Evolutionary conservation across 768 basidiomycete genomes (phyloP), one percentile per base, ranked within the genome.

Genomic region (Mycena haematopus): DNA sequence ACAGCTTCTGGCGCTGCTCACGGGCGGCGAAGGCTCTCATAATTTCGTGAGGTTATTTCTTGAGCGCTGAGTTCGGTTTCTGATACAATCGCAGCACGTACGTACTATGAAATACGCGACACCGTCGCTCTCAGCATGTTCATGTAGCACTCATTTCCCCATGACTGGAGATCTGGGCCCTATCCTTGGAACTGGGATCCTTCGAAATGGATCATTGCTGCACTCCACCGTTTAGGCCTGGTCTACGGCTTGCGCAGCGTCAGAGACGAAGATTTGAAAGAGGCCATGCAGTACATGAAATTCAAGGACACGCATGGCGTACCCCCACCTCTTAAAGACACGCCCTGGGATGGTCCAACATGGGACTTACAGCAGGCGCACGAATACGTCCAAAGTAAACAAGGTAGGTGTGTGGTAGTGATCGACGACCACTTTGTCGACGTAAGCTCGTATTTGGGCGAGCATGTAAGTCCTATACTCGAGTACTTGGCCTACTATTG

Each of bases 11-110:
- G 90, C 90, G 0, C 65, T 92, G 2, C 74, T 91, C 25, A 91
- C 90, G 0, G 82, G 85, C 40, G 90, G 91, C 22, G 91, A 93
- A 78, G 90, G 90, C 25, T 90, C 89, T 68, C 89, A 92, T 72
- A 91, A 91, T 65, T 89, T 87, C 69, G 87, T 89, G 70, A 72
- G 88, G 72, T 68, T 46, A 51, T 36, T 10, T 19, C 11, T 46
- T 33, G 53, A 60, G 22, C 8, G 24, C 19, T 42, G 7, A 35
- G 6, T 21, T 7, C 22, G 9, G 49, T 57, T 13, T 36, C 51
- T 56, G 6, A 29, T 38, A 38, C 21, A 19, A 47, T 44, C 51
- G 13, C 59, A 85, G 84, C 83, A 85, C 72, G 82, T 84, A 68
- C 64, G 79, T 68, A 9, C 29, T 53, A 35, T 36, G 31, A 40